Conservation (phyloP, 1,284 basidiomycete genomes). For the Boletus putidus region DNA sequence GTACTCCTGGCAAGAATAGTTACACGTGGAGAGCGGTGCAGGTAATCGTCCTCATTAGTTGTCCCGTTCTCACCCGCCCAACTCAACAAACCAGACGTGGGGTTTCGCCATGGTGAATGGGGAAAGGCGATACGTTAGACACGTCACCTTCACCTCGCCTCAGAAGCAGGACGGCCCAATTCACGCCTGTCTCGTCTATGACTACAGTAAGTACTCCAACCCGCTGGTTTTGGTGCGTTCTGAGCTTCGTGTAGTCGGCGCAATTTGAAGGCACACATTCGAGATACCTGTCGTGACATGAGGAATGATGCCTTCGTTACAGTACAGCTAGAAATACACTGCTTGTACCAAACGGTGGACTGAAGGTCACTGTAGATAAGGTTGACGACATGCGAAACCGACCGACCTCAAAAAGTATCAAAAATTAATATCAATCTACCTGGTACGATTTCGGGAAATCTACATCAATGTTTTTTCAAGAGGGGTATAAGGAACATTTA, state of each 20-base stretch:
- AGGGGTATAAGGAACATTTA: no score
- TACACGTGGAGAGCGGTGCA: slow-evolving; percentile 56
- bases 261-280: not conserved
- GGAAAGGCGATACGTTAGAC: slow-evolving; percentile 61
- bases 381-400: no score
- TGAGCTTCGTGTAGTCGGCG: slow-evolving; percentile 21
- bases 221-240: not conserved
- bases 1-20: slow-evolving; percentile 53
- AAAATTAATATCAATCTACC: no score
- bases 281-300: slow-evolving; percentile 5
- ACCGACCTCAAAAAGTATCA: no score
- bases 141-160: slow-evolving; percentile 66
- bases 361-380: no score
- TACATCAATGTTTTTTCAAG: no score
- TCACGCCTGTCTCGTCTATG: slow-evolving; percentile 60
- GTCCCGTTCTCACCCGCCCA: slow-evolving; percentile 2
- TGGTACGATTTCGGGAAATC: no score
- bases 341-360: not conserved
- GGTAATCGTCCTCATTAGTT: slow-evolving; percentile 37
- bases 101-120: slow-evolving; percentile 62
- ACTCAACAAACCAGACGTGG: slow-evolving; percentile 53
- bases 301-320: not conserved
- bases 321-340: slow-evolving; percentile 5
- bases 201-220: slow-evolving; percentile 50
- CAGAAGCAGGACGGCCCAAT: slow-evolving; percentile 52